Conservation (phyloP, 345 rosid genomes). For the Sapria himalayana region DNA sequence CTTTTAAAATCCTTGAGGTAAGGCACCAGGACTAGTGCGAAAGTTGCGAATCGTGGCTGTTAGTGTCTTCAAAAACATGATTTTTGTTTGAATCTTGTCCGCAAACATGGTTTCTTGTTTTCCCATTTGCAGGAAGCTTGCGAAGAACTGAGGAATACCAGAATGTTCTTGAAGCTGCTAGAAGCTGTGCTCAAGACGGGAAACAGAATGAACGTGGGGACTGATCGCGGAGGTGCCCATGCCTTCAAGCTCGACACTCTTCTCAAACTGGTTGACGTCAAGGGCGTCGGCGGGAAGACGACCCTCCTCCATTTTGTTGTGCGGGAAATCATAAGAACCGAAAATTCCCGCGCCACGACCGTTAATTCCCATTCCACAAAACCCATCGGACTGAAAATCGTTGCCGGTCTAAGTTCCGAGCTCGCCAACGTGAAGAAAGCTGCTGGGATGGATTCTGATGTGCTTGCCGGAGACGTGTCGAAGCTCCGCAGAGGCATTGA, state of each 20-base stretch:
- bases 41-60: too few relatives aligned
- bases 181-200: conserved; percentile 98
- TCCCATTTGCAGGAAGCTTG: conserved; percentile 52
- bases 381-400: conserved; percentile 84
- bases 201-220: conserved; percentile 96
- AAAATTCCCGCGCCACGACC: conserved; percentile 53
- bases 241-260: conserved; percentile 98
- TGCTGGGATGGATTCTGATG: conserved; percentile 95
- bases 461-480: conserved; percentile 52
- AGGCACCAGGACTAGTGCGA: too few relatives aligned
- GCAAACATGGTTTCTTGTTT: not conserved
- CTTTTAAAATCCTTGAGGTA: conserved; percentile 90
- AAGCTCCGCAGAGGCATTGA: conserved; percentile 57
- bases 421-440: conserved; percentile 76
- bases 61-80: not conserved
- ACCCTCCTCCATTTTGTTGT: conserved; percentile 94
- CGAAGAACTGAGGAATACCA: conserved; percentile 70
- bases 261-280: conserved; percentile 82
- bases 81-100: not conserved
- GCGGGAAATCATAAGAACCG: conserved; percentile 81
- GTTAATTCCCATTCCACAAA: conserved; percentile 19
- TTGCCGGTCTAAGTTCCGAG: conserved; percentile 62
- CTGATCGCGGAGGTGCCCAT: conserved; percentile 92
- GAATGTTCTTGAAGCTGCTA: conserved; percentile 82
- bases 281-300: conserved; percentile 93